Evolutionary conservation across 768 basidiomycete genomes (phyloP).

Genomic region (Leccinum aurantiacum): DNA sequence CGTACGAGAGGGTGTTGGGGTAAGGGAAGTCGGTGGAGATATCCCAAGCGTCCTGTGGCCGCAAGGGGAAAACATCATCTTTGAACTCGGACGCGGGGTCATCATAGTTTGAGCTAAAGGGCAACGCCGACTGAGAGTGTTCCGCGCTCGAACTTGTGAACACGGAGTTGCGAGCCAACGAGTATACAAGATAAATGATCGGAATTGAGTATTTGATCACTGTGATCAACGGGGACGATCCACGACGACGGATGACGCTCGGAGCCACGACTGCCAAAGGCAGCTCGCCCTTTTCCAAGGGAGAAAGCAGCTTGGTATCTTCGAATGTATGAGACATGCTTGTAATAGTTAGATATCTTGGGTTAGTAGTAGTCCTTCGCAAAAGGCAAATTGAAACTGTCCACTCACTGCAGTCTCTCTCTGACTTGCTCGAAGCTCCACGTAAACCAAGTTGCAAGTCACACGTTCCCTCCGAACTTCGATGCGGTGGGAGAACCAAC

Average conservation of each 20-base stretch:
- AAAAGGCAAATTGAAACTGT: not conserved
- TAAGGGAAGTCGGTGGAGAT: constrained; percentile 75
- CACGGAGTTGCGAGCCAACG: constrained; percentile 13
- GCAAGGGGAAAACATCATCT: constrained; percentile 63
- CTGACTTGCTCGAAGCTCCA: not conserved
- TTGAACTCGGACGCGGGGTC: constrained; percentile 45
- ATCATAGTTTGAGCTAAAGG: constrained; percentile 16
- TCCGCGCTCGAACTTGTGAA: not conserved
- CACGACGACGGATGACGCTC: not conserved
- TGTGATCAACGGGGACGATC: constrained; percentile 3
- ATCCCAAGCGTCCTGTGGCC: constrained; percentile 57
- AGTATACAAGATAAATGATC: constrained; percentile 21
- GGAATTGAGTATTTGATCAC: constrained; percentile 21
- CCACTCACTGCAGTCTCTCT: not conserved
- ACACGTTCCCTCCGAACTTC: not conserved
- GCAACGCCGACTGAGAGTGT: constrained; percentile 5
- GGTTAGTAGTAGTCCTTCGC: not conserved
- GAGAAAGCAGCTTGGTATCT: constrained; percentile 11
- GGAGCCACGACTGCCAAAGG: constrained; percentile 12
- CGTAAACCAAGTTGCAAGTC: not conserved
- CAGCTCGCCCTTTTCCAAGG: constrained; percentile 20
- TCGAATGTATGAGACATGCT: constrained; percentile 8
- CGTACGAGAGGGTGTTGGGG: constrained; percentile 63
- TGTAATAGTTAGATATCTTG: not conserved
- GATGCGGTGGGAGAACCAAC: too few species aligned